These are phyloP conservation scores for Euphorbia neoarborescens DNA, from an alignment of 441 rosid genomes.

Conservation along the genomic window DNA sequence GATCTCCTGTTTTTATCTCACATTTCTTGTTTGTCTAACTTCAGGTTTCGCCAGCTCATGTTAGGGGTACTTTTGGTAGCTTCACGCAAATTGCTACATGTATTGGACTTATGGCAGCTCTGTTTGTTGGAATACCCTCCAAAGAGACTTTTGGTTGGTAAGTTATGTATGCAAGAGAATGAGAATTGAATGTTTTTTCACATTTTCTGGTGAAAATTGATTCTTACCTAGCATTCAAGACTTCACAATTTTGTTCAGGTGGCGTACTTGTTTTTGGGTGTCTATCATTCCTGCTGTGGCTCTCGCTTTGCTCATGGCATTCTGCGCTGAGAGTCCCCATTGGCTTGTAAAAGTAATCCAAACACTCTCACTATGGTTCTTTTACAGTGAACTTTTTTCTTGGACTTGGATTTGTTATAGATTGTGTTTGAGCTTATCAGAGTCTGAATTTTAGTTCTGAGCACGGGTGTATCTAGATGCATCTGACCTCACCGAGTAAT, in stretches of 20 bases:
- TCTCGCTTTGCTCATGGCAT: constrained; percentile 61
- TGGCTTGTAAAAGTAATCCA: constrained; percentile 82
- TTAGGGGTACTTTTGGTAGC: constrained; percentile 93
- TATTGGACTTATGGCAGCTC: constrained; percentile 68
- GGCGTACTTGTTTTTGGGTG: constrained; percentile 89
- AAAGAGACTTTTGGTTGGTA: constrained; percentile 70
- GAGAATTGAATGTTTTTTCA: constrained; percentile 12
- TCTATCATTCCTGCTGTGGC: constrained; percentile 68
- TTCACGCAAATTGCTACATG: constrained; percentile 74
- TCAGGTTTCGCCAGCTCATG: constrained; percentile 87
- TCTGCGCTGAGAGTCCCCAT: constrained; percentile 90
- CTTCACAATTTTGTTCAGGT: constrained; percentile 40
- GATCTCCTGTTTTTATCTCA: not conserved
- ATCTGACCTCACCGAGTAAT: not conserved
- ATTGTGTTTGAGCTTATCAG: not conserved
- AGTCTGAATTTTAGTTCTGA: not conserved
- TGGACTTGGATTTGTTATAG: constrained; percentile 1
- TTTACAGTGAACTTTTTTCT: not conserved
- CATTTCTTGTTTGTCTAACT: constrained; percentile 2
- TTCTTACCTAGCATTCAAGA: not conserved
- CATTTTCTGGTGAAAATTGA: not conserved
- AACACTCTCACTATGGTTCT: constrained; percentile 7
- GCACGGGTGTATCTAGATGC: not conserved
- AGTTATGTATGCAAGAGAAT: constrained; percentile 26
- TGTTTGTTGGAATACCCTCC: constrained; percentile 70